Evolutionary conservation across 306 rosid species (phyloP).

Genomic region (Luffa aegyptiaca): DNA sequence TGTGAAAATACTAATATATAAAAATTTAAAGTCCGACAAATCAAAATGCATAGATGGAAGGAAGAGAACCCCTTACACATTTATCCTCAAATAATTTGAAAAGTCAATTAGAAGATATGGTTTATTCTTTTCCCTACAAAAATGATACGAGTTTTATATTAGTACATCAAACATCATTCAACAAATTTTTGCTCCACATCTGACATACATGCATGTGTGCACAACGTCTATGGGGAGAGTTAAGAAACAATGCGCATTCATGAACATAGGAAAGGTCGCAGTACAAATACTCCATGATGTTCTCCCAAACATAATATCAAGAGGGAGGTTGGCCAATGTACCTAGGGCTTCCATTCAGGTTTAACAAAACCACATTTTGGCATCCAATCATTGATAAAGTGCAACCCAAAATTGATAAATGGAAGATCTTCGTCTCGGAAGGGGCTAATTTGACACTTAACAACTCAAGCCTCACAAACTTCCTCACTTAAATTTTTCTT

Average conservation of each 20-base stretch:
- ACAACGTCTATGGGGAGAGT: neutral
- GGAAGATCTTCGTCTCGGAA: no score
- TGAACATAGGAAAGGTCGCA: neutral
- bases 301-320: neutral
- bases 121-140: slow-evolving; percentile 43
- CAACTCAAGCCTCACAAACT: no score
- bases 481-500: no score
- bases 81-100: slow-evolving; percentile 45
- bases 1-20: slow-evolving; percentile 2
- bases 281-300: neutral
- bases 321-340: no score
- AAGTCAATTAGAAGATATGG: slow-evolving; percentile 91
- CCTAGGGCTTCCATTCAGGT: no score
- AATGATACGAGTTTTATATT: slow-evolving; percentile 12
- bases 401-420: no score
- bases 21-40: neutral
- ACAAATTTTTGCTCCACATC: neutral
- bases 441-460: no score
- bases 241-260: neutral
- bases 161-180: neutral
- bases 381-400: no score
- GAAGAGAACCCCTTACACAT: slow-evolving; percentile 48
- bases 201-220: neutral
- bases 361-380: no score
- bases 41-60: neutral